These are phyloP conservation scores for Barnettozyma hawaiiensis DNA, from an alignment of 1,139 yeast genomes.

Conservation along the genomic window DNA sequence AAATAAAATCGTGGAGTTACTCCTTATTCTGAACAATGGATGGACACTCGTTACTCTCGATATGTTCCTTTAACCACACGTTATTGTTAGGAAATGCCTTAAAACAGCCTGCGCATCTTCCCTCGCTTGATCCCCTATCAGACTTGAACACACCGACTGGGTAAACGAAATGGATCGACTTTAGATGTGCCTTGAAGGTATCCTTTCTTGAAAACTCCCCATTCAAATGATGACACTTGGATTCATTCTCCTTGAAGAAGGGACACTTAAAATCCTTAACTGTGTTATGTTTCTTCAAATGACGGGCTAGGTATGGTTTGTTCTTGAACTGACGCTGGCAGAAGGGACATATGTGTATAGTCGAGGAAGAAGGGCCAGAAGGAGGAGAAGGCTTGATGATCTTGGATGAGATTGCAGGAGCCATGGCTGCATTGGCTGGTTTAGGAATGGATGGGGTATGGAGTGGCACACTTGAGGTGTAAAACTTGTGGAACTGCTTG, in stretches of 20 bases:
- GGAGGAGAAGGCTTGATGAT: slow-evolving; percentile 8
- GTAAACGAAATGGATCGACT: slow-evolving; percentile 78
- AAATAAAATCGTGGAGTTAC: too few relatives aligned
- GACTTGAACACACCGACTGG: slow-evolving; percentile 74
- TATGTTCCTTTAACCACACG: slow-evolving; percentile 76
- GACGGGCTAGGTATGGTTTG: slow-evolving; percentile 84
- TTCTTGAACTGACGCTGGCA: slow-evolving; percentile 73
- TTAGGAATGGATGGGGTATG: neutral
- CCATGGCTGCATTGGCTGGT: neutral
- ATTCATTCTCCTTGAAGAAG: slow-evolving; percentile 44
- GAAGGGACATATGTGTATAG: slow-evolving; percentile 41
- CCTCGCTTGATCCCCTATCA: slow-evolving; percentile 55
- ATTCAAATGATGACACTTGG: slow-evolving; percentile 73
- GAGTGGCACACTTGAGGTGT: slow-evolving; percentile 8
- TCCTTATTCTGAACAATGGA: slow-evolving; percentile 31
- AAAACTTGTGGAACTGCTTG: slow-evolving; percentile 16
- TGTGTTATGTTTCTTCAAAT: slow-evolving; percentile 72
- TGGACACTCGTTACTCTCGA: slow-evolving; percentile 65
- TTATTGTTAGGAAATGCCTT: slow-evolving; percentile 63
- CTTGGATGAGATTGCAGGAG: slow-evolving; percentile 1
- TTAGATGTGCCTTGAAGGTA: slow-evolving; percentile 83
- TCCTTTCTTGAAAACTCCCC: slow-evolving; percentile 91
- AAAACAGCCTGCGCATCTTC: slow-evolving; percentile 79
- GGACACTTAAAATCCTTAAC: slow-evolving; percentile 83
- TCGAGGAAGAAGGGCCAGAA: slow-evolving; percentile 7